These are phyloP conservation scores for Cenchrus americanus DNA, from an alignment of 176 grass and related monocot genomes.

Conservation along the genomic window DNA sequence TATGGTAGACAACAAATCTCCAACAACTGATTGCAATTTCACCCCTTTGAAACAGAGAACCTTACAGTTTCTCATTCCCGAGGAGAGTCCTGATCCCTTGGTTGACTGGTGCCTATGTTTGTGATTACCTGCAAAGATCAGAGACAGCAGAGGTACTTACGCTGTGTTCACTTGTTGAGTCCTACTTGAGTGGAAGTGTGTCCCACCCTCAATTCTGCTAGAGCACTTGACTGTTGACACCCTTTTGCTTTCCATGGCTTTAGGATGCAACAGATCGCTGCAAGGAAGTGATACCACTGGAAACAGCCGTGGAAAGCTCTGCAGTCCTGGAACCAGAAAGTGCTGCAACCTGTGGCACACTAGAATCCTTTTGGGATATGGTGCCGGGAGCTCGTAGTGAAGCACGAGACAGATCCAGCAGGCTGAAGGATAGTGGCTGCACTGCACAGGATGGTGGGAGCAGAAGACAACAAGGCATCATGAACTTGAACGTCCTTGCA, in stretches of 20 bases:
- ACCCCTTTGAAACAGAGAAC: conserved; percentile 55
- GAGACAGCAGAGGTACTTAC: conserved; percentile 69
- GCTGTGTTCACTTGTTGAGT: background rate
- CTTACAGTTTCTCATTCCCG: conserved; percentile 69
- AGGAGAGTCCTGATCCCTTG: conserved; percentile 87
- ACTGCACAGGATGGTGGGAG: conserved; percentile 9
- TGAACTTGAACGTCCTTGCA: conserved; percentile 38
- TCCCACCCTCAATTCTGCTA: background rate
- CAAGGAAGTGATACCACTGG: conserved; percentile 87
- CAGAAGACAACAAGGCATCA: conserved; percentile 26
- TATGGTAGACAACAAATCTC: background rate
- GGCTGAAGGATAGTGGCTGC: background rate
- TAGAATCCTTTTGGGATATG: conserved; percentile 79
- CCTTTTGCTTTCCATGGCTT: background rate
- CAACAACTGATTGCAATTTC: conserved; percentile 35
- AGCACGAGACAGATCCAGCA: background rate
- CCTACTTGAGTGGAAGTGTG: background rate
- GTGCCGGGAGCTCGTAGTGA: conserved; percentile 37
- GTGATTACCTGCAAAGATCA: conserved; percentile 81
- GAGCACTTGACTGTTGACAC: background rate
- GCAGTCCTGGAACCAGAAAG: conserved; percentile 71
- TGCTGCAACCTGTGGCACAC: conserved; percentile 1
- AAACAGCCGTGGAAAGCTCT: conserved; percentile 39
- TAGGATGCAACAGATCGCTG: conserved; percentile 74
- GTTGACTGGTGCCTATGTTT: conserved; percentile 59